Conservation (phyloP, 208 protist species). For the Trypanosoma boissoni region DNA sequence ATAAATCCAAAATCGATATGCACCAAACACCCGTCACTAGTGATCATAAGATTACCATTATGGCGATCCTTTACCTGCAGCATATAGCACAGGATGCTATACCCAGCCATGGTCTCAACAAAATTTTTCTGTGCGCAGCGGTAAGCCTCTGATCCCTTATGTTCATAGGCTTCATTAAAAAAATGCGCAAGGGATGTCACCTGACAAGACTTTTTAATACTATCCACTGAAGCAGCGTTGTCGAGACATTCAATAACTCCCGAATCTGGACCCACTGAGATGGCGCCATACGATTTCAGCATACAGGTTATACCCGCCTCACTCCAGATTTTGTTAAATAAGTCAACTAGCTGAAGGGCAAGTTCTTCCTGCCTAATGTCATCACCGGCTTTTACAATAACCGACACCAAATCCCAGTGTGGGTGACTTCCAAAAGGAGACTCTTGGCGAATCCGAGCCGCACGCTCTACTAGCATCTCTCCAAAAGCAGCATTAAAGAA, state of each 20-base stretch:
- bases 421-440: constrained; percentile 83
- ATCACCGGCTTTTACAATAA: constrained; percentile 93
- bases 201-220: constrained; percentile 84
- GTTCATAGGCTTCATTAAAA: constrained; percentile 73
- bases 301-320: constrained; percentile 79
- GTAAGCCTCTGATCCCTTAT: constrained; percentile 52
- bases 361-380: constrained; percentile 93
- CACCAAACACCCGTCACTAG: constrained; percentile 85
- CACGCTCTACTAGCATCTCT: constrained; percentile 46
- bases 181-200: constrained; percentile 73
- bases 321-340: constrained; percentile 83
- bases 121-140: constrained; percentile 86
- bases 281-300: constrained; percentile 77
- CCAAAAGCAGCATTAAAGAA: constrained; percentile 56
- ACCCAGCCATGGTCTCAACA: constrained; percentile 93
- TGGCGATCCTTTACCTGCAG: constrained; percentile 95
- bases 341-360: constrained; percentile 88
- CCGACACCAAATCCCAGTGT: constrained; percentile 77
- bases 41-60: constrained; percentile 95
- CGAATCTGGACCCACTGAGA: constrained; percentile 70
- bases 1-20: constrained; percentile 99
- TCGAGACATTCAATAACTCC: constrained; percentile 89
- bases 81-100: constrained; percentile 94
- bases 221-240: constrained; percentile 86
- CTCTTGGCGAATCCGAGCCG: constrained; percentile 41